Base-by-base conservation (phyloP, 2,329 filamentous ascomycete genomes). In the Aspergillus uvarum region DNA sequence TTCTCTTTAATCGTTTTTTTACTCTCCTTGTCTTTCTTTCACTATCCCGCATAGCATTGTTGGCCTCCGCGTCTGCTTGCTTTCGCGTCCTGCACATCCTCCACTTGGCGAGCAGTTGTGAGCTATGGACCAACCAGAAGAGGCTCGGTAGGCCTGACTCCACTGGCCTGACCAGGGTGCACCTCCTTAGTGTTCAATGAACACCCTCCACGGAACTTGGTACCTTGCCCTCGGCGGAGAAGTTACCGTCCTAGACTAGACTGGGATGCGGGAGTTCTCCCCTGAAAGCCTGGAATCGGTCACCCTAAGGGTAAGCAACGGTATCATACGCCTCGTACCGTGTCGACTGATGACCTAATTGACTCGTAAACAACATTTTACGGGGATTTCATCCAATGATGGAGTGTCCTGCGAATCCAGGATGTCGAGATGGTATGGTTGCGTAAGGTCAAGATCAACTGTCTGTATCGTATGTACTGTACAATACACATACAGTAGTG, bases 141-240 rank as follows among this genome's bases (percentile, higher is more conserved):
- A 21, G 24, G 48, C 26, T 29, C 16, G 22, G 21, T n/a, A 44
- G 42, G 42, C 29, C 16, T 22, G n/a, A 31, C 52, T 55, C 53
- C 53, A 55, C 53, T n/a, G 42, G 42, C 10, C 8, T 55, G 38
- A 55, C 53, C 53, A 55, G 53, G 53, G 53, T 55, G 42, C 31
- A 26, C 19, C 38, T 44, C 42, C 29, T 35, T 31, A 38, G 32
- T 24, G 32, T 38, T 53, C 42, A 53, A 38, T 44, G 32, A 50
- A 29, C 26, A 8, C 29, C 29, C 51, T 52, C 32, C 2, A 52
- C 31, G 51, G 51, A 35, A 42, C 52, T 24, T 47, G 52, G 52
- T 26, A 54, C 52, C 35, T 42, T 47, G 38, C 38, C 14, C 38
- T 47, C 32, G 21, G 53, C 53, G 53, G 53, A 55, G 53, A 29